Base-by-base conservation (phyloP, 208 protist species). In the Acanthamoeba healyi region DNA sequence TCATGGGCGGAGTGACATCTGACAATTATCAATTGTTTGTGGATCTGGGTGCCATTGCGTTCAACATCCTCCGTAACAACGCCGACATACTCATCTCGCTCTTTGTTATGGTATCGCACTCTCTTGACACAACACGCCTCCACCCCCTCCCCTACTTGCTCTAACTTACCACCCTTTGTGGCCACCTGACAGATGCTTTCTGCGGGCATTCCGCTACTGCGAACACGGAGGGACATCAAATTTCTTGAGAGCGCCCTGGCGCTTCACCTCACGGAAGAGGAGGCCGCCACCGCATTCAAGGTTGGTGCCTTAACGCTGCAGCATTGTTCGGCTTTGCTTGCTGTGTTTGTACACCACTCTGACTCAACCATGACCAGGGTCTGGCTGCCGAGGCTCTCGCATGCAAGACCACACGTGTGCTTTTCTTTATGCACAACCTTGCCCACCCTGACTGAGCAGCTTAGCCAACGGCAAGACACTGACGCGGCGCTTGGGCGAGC, bases 21-120 rank as follows among this genome's bases (percentile, higher is more conserved):
- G 61, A 72, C 51, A 22, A 93, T 10, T 93, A 63, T 32, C 24
- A 36, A 46, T 44, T 17, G 67, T 97, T 98, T 93, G 42, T 94
- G 44, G 94, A 96, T 1, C 72, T 97, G 19, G 95, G 94, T 51
- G 46, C 67, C 42, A 79, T 84, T 42, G 97, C 97, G 3, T 98
- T 96, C 70, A 97, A 96, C 81, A 95, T 97, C 6, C 36, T 98
- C 7, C 94, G 97, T 81, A 61, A 77, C 26, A 90, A 98, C 56
- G 81, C 94, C 24, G 36, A 95, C 74, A 79, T 98, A 32, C 95
- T 98, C 56, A 96, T 98, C 74, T 97, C 96, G 34, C 94, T 98
- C 26, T 98, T 98, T 74, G 67, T 86, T 34, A 94, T 97, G 94
- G 67, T 96, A 74, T 24, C 2, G 9, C 36, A 40, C n/a, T 29